Base-by-base conservation (phyloP, 768 basidiomycete species). In the Lepiota venenata region DNA sequence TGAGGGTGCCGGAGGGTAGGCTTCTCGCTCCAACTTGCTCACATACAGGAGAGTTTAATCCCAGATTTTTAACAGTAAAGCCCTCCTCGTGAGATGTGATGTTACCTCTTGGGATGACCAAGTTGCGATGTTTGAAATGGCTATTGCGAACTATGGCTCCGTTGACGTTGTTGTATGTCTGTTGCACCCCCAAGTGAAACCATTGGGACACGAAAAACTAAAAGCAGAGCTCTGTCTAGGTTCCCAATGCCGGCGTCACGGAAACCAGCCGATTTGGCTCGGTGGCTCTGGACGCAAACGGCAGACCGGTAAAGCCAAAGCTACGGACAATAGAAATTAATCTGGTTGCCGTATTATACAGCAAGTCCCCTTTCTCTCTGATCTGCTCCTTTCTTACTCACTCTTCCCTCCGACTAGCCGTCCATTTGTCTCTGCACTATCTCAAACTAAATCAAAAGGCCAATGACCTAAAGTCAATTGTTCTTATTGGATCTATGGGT, bases 401-500 rank as follows among this genome's bases (percentile, higher is more conserved):
- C 36, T 15, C 22, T 32, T 43, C 32, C 32, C 7, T 15, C 12
- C 7, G n/a, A 27, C 16, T 20, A 83, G 79, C 80, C 15, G 66
- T 72, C 6, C 76, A 81, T 56, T 66, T 85, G 18, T 78, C 75
- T 7, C 62, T 77, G 36, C 76, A 81, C 59, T 82, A 84, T 61
- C 68, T 85, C 20, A 66, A 64, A 25, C 48, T 74, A 11, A 69
- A 70, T 22, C 62, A 72, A 12, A 66, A 64, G n/a, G 50, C 64
- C 21, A 69, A 64, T 44, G 68, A 71, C n/a, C 70, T 77, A 35
- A 84, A 83, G 58, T 64, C 79, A 4, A 56, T 84, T 42, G 68
- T 83, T 22, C 63, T 84, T 12, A 71, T 82, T 35, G 82, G 81
- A 12, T 83, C 82, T 18, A 75, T 85, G 66, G 79, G 80, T 79